phyloP scores from a whole-genome alignment of 148 eudicot species.

The Silene uniflora region DNA sequence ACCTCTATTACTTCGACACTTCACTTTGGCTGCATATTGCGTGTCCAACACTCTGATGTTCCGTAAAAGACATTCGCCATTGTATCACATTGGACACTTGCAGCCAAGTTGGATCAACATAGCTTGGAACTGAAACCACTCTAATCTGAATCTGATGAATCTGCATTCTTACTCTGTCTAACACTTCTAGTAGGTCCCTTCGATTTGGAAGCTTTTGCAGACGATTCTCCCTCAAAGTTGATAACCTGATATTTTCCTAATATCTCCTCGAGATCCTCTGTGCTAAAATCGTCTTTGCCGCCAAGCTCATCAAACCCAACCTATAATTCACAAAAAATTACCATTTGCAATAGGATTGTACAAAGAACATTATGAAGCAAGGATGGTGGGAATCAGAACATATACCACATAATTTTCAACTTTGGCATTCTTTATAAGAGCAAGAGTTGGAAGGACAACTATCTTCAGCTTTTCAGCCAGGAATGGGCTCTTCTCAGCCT shows the following conservation, averaged over 20 bases:
- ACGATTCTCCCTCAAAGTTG: conserved; percentile 78
- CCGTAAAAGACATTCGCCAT: not conserved
- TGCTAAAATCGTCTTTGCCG: conserved; percentile 76
- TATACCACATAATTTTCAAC: conserved; percentile 96
- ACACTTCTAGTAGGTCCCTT: conserved; percentile 59
- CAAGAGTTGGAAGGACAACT: conserved; percentile 87
- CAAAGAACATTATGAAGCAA: not conserved
- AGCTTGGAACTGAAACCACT: not conserved
- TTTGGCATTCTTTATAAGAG: conserved; percentile 81
- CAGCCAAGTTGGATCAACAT: not conserved
- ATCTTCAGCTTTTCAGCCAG: conserved; percentile 8
- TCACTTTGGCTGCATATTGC: not conserved
- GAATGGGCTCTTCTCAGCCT: conserved; percentile 44
- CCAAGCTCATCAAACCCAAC: conserved; percentile 98
- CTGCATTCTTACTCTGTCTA: conserved; percentile 57
- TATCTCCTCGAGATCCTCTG: conserved; percentile 88
- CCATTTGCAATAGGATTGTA: not conserved
- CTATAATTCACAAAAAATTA: conserved; percentile 30
- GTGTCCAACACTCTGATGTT: not conserved
- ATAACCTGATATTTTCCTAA: conserved; percentile 75
- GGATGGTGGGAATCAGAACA: not conserved
- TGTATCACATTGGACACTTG: not conserved
- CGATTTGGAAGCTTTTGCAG: conserved; percentile 45
- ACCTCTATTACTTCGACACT: not conserved
- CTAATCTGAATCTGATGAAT: conserved; percentile 32